Evolutionary conservation across 2,329 filamentous ascomycete genomes (phyloP).

Genomic region (Chaetothyriales sp.): DNA sequence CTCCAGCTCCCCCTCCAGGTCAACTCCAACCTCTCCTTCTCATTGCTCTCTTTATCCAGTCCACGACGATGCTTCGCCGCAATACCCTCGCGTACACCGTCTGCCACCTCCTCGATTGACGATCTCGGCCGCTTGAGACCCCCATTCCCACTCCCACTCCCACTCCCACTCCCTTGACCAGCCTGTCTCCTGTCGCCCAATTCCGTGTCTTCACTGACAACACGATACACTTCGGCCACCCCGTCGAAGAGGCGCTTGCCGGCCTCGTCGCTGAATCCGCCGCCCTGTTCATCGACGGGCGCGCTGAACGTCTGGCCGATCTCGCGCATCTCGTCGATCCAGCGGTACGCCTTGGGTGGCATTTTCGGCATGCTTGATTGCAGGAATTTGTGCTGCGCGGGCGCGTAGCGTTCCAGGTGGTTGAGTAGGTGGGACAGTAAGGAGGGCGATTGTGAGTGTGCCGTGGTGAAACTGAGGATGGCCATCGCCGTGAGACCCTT

Average conservation of each 20-base stretch:
- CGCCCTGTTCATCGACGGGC: constrained; percentile 47
- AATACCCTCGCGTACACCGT: constrained; percentile 24
- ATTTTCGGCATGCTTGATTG: constrained; percentile 44
- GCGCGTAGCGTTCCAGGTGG: constrained; percentile 41
- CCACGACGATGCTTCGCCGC: constrained; percentile 19
- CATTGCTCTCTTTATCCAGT: constrained; percentile 8
- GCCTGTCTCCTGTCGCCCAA: constrained; percentile 25
- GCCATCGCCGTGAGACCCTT: constrained; percentile 57
- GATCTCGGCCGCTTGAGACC: constrained; percentile 1
- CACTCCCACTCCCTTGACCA: constrained; percentile 25
- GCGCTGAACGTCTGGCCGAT: constrained; percentile 53
- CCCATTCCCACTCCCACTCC: constrained; percentile 29
- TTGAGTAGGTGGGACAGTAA: constrained; percentile 46
- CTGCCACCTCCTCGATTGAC: constrained; percentile 29
- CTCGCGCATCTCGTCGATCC: constrained; percentile 66
- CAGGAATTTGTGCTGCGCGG: constrained; percentile 34
- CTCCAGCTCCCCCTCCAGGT: constrained; percentile 13
- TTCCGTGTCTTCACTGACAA: constrained; percentile 36
- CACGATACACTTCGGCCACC: constrained; percentile 38
- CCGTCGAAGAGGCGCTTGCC: constrained; percentile 11
- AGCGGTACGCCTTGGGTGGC: constrained; percentile 63
- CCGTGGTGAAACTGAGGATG: constrained; percentile 58
- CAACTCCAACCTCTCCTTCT: constrained; percentile 7
- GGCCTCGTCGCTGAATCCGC: constrained; percentile 1
- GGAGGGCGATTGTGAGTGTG: constrained; percentile 40